phyloP scores from a whole-genome alignment of 768 basidiomycete genomes.

The Tephrocybe sp. region DNA sequence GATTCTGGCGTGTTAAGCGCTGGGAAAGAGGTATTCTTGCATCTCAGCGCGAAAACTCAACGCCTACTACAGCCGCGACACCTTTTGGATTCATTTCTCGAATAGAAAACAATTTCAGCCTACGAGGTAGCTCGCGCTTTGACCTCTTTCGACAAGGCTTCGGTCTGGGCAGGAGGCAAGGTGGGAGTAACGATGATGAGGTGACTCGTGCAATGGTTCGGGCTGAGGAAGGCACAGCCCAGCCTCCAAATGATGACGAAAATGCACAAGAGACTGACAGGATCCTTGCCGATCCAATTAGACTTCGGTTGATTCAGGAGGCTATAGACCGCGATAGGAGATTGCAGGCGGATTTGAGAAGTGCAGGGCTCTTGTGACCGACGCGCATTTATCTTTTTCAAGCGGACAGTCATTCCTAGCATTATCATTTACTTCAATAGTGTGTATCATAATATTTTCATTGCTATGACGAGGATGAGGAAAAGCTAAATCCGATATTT shows the following conservation, averaged over 20 bases:
- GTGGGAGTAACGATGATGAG: slow-evolving; percentile 24
- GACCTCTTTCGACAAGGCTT: slow-evolving; percentile 45
- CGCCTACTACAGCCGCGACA: slow-evolving; percentile 13
- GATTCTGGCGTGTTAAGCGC: slow-evolving; percentile 87
- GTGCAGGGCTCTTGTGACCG: slow-evolving; percentile 58
- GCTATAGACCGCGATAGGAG: slow-evolving; percentile 53
- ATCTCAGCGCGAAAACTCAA: slow-evolving; percentile 41
- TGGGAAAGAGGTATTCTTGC: slow-evolving; percentile 80
- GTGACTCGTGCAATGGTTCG: slow-evolving; percentile 21
- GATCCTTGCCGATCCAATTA: slow-evolving; percentile 34
- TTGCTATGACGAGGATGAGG: not conserved
- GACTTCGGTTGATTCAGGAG: slow-evolving; percentile 38
- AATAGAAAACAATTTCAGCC: slow-evolving; percentile 37
- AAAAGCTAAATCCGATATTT: not conserved
- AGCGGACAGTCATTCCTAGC: not conserved
- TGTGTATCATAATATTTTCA: not conserved
- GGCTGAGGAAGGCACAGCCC: slow-evolving; percentile 28
- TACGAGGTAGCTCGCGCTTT: slow-evolving; percentile 35
- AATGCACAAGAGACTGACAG: slow-evolving; percentile 33
- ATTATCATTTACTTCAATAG: not conserved
- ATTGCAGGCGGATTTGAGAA: slow-evolving; percentile 57
- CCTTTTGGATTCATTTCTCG: slow-evolving; percentile 27
- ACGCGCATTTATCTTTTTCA: not conserved
- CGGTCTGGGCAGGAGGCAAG: slow-evolving; percentile 30
- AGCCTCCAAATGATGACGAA: slow-evolving; percentile 13